Base-by-base conservation (phyloP, 1,284 basidiomycete genomes). In the Microbotryomycetes sp. region DNA sequence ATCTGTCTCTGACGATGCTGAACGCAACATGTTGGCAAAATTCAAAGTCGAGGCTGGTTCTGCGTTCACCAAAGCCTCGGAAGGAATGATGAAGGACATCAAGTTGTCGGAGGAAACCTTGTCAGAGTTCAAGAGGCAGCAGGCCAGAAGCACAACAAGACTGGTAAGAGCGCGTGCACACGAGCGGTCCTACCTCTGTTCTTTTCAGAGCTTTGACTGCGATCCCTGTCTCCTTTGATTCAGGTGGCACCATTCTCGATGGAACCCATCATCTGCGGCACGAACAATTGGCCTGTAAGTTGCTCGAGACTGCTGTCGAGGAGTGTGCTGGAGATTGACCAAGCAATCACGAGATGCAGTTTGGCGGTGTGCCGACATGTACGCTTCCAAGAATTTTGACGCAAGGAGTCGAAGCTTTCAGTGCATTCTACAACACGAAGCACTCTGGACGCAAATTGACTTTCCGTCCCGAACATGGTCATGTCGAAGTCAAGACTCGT, bases 71-170 rank as follows among this genome's bases (percentile, higher is more conserved):
- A 92, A 97, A 77, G 96, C 96, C 75, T 80, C 98, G 69, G 94
- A 98, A 76, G 94, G 96, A 58, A 99, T 99, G 96, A 94, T 99
- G 81, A 85, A 93, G 71, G 96, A 99, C 74, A 94, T 99, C 85
- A 90, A 86, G 72, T 77, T 96, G 45, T 94, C 90, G 22, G 79
- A 81, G 28, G 96, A 99, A 60, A 86, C 85, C 7, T 90, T 88
- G 80, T 80, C 82, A 56, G 83, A 82, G 4, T 98, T 92, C 76
- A 81, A 81, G 57, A 79, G 79, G 25, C 58, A 67, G 46, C 60
- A 71, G 47, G 62, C 58, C 31, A 59, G 58, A 62, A 3, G 56
- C 54, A 29, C 62, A 22, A 48, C 58, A 14, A 45, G 23, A 9
- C 26, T 45, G 25, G 61, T 64, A 42, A 9, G 36, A 42, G 9